Conservation (phyloP, 306 rosid genomes). For the Mimosa pudica region DNA sequence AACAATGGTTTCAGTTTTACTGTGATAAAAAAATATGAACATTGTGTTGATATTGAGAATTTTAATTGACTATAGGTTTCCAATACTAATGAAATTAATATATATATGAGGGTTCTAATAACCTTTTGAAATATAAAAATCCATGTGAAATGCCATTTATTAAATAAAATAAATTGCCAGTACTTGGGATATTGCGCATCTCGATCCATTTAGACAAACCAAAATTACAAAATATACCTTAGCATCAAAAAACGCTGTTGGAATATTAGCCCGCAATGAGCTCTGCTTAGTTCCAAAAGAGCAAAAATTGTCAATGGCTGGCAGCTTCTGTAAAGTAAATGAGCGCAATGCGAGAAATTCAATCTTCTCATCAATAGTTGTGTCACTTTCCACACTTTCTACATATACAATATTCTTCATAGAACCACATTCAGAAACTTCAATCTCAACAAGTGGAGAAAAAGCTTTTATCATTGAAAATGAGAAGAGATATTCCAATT, state of each 20-base stretch:
- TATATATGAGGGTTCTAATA: neutral
- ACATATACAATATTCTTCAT: constrained; percentile 11
- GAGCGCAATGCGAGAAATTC: constrained; percentile 2
- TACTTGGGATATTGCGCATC: neutral
- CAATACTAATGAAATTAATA: neutral
- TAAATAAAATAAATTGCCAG: neutral
- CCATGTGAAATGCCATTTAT: neutral
- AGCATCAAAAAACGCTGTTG: neutral
- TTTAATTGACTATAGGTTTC: neutral
- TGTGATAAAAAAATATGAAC: neutral
- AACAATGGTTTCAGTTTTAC: neutral
- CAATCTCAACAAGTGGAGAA: constrained; percentile 1
- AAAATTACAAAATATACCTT: constrained; percentile 2
- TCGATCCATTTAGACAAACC: neutral
- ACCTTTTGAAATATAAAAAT: neutral
- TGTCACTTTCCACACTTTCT: neutral
- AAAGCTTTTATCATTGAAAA: neutral
- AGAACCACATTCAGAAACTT: constrained; percentile 4
- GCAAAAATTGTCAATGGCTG: neutral
- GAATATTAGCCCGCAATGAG: neutral
- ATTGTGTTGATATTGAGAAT: neutral
- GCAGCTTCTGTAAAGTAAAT: neutral
- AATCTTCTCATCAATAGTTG: neutral
- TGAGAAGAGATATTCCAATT: constrained; percentile 7
- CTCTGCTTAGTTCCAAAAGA: neutral